Conservation (phyloP, 2,329 filamentous ascomycete genomes). For the Fusarium domesticum region DNA sequence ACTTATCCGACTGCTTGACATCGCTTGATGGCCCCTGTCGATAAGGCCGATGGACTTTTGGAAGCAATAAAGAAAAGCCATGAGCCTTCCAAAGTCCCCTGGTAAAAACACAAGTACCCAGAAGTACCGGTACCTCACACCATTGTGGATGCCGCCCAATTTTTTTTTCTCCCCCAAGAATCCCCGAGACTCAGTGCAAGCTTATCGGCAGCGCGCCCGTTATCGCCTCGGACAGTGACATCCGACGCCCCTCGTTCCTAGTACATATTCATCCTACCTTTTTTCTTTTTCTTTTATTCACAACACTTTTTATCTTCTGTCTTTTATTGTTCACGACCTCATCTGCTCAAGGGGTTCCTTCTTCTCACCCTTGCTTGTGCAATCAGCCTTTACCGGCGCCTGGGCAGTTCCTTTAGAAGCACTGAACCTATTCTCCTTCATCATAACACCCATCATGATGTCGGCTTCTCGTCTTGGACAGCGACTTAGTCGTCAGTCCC, state of each 20-base stretch:
- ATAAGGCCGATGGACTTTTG: not conserved
- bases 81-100: not conserved
- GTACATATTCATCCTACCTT: not conserved
- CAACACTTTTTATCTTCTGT: not conserved
- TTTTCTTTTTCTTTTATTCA: not conserved
- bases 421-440: not conserved
- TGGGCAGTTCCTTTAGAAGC: not conserved
- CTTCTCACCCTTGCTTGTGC: not conserved
- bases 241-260: not conserved
- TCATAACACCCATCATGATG: conserved; percentile 21
- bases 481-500: conserved; percentile 26
- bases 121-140: not conserved
- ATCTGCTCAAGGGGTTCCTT: not conserved
- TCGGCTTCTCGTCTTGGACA: conserved; percentile 28
- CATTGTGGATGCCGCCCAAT: not conserved
- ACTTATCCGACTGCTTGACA: no score
- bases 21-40: not conserved
- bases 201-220: not conserved
- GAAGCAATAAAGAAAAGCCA: not conserved
- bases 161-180: not conserved
- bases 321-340: not conserved
- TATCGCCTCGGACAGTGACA: not conserved
- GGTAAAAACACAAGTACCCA: not conserved
- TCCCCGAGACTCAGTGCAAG: not conserved
- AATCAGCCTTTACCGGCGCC: not conserved